A percentile compares a stretch with the other conserved stretches of the same genome.
phyloP scores from a whole-genome alignment of 2,329 filamentous ascomycete genomes.

The Fusarium sacchari region DNA sequence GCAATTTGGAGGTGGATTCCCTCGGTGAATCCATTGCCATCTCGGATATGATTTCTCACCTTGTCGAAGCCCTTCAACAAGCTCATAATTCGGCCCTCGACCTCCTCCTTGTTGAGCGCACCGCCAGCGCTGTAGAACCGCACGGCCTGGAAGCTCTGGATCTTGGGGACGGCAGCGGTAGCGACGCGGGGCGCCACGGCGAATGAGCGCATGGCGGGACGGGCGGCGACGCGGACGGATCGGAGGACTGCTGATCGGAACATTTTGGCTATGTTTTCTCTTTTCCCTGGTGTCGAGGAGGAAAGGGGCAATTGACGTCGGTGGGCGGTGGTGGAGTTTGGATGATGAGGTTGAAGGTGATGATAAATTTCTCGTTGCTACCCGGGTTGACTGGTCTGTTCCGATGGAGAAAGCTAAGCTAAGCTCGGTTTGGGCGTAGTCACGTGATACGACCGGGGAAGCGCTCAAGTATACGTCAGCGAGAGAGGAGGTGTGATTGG shows the following conservation, averaged over 20 bases:
- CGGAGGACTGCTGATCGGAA: slow-evolving; percentile 89
- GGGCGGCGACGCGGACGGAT: slow-evolving; percentile 65
- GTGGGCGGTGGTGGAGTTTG: slow-evolving; percentile 16
- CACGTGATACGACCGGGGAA: slow-evolving; percentile 39
- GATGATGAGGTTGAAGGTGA: slow-evolving; percentile 41
- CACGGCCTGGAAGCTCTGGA: slow-evolving; percentile 73
- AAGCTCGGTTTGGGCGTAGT: slow-evolving; percentile 28
- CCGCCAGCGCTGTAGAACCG: slow-evolving; percentile 88
- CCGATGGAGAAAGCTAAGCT: slow-evolving; percentile 39
- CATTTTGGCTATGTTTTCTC: slow-evolving; percentile 64
- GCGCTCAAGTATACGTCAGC: slow-evolving; percentile 32
- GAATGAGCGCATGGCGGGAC: slow-evolving; percentile 68
- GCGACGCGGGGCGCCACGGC: slow-evolving; percentile 67
- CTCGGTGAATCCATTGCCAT: slow-evolving; percentile 1
- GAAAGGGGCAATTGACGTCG: slow-evolving; percentile 26
- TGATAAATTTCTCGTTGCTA: slow-evolving; percentile 59
- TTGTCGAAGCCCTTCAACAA: slow-evolving; percentile 98
- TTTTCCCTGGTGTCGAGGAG: slow-evolving; percentile 7
- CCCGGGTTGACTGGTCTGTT: slow-evolving; percentile 43
- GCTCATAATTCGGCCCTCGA: slow-evolving; percentile 91
- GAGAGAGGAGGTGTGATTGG: slow-evolving; percentile 17
- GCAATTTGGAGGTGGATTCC: not conserved
- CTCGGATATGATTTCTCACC: slow-evolving; percentile 49
- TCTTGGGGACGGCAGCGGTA: slow-evolving; percentile 68
- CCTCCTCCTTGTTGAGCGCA: slow-evolving; percentile 82